A percentile compares a stretch with the other conserved stretches of the same genome.
Conservation (phyloP, 441 rosid species). For the Eutrema salsugineum region DNA sequence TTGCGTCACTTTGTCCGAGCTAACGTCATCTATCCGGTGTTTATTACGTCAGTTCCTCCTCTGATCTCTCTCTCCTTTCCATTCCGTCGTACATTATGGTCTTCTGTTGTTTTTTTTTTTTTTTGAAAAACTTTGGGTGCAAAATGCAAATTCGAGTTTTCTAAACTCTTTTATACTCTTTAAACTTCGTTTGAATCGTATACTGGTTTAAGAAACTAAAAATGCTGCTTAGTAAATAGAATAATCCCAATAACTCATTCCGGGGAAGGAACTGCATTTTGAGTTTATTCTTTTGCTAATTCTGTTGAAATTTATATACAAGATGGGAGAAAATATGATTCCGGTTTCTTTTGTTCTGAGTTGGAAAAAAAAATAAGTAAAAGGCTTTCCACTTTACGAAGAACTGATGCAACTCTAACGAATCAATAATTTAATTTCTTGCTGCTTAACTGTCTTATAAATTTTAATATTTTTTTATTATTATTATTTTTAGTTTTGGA, state of each 20-base stretch:
- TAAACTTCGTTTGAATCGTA: constrained; percentile 7
- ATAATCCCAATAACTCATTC: not conserved
- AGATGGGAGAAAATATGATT: not conserved
- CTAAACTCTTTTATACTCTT: not conserved
- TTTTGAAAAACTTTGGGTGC: constrained; percentile 9
- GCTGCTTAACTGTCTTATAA: not conserved
- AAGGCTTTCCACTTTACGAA: not conserved
- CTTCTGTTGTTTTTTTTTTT: not conserved
- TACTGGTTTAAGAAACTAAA: not conserved
- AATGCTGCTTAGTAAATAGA: not conserved
- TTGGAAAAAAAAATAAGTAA: not conserved
- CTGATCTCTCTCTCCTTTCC: not conserved
- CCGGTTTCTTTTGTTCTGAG: not conserved
- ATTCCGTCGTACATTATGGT: not conserved
- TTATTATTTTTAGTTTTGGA: not conserved
- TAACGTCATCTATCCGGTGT: constrained; percentile 29
- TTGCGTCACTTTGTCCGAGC: constrained; percentile 31
- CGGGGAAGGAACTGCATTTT: not conserved
- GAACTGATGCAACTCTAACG: not conserved
- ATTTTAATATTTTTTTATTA: not conserved
- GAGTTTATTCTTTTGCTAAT: not conserved
- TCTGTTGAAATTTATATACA: not conserved
- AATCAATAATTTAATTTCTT: not conserved
- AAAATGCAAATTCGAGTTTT: not conserved
- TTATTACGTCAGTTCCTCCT: constrained; percentile 3